Evolutionary conservation across 192 early-diverging fungal species (phyloP).

Genomic region (Allomyces arbusculus): DNA sequence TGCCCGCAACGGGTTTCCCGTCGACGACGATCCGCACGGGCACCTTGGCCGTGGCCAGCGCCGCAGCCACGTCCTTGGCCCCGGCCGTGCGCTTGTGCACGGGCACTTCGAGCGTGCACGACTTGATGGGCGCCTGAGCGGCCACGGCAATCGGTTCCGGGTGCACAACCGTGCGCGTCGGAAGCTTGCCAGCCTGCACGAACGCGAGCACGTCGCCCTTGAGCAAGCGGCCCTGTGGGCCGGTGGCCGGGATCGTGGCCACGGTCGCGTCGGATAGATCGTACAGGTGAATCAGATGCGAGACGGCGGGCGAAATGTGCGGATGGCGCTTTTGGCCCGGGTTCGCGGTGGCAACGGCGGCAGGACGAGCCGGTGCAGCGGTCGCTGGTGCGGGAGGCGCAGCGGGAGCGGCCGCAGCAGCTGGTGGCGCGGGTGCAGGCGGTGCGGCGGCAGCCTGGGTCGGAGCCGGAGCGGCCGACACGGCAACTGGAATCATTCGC

Average conservation of each 20-base stretch:
- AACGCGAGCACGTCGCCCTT: conserved; percentile 56
- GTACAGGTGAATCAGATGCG: neutral
- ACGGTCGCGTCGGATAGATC: neutral
- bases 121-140: neutral
- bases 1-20: neutral
- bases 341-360: neutral
- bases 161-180: neutral
- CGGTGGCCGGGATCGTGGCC: neutral
- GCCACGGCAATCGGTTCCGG: neutral
- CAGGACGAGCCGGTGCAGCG: neutral
- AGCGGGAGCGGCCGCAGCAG: neutral
- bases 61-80: neutral
- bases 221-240: conserved; percentile 30
- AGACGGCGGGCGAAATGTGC: neutral
- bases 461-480: conserved; percentile 2
- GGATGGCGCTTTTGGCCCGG: neutral
- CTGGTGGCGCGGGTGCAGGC: neutral
- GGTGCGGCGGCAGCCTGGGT: neutral
- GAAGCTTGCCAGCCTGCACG: conserved; percentile 12
- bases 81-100: neutral
- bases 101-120: neutral
- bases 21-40: neutral
- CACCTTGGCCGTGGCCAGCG: neutral
- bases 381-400: neutral
- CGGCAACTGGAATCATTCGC: neutral